These are phyloP conservation scores for Purpureocillium lavendulum DNA, from an alignment of 2,329 filamentous ascomycete genomes.

Conservation along the genomic window DNA sequence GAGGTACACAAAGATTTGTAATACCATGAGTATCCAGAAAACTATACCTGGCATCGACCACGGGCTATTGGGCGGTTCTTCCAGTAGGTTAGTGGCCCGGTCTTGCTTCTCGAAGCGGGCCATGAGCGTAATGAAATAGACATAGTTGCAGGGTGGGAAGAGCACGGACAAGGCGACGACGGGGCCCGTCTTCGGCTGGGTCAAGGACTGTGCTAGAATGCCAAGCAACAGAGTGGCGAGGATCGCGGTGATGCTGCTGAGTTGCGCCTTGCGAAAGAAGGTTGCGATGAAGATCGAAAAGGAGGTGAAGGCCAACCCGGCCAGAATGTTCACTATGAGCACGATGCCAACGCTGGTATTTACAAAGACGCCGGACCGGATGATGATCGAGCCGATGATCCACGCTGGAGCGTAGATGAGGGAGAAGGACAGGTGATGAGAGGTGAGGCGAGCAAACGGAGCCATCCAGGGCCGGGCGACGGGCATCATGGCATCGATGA, in stretches of 20 bases:
- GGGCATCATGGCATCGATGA: slow-evolving; percentile 89
- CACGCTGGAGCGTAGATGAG: slow-evolving; percentile 75
- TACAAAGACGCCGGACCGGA: slow-evolving; percentile 55
- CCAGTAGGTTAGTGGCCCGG: slow-evolving; percentile 49
- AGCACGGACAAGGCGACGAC: slow-evolving; percentile 65
- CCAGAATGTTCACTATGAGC: slow-evolving; percentile 64
- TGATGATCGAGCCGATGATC: slow-evolving; percentile 64
- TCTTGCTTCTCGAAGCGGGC: slow-evolving; percentile 66
- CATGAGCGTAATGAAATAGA: slow-evolving; percentile 68
- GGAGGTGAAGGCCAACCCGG: slow-evolving; percentile 70
- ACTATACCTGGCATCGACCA: slow-evolving; percentile 66
- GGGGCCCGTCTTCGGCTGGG: slow-evolving; percentile 49
- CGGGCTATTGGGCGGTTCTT: slow-evolving; percentile 53
- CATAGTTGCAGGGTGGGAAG: slow-evolving; percentile 83
- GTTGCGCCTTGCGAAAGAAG: slow-evolving; percentile 80
- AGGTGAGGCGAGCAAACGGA: slow-evolving; percentile 67
- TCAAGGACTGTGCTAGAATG: slow-evolving; percentile 71
- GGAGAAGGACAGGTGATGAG: slow-evolving; percentile 74
- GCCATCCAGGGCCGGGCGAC: slow-evolving; percentile 66
- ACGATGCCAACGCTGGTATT: slow-evolving; percentile 57
- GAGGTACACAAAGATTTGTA: slow-evolving; percentile 74
- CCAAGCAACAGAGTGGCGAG: slow-evolving; percentile 68
- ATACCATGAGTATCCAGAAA: slow-evolving; percentile 67
- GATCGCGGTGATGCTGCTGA: slow-evolving; percentile 74
- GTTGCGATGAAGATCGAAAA: slow-evolving; percentile 74